Evolutionary conservation across 176 grass and related monocot species (phyloP).

Genomic region (Phoenix roebelenii): DNA sequence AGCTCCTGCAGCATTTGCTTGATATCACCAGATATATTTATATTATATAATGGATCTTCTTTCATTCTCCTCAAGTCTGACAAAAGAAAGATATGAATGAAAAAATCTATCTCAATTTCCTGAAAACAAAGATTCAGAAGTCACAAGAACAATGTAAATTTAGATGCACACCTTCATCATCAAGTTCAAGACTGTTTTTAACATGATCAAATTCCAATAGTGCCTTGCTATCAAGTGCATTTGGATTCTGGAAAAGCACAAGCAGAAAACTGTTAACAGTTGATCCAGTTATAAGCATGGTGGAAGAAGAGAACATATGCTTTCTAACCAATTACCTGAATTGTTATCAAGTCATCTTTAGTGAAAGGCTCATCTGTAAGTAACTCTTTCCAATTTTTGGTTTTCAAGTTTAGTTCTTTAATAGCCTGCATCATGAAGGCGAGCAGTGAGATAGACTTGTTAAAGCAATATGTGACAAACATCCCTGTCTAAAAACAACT

Average conservation of each 20-base stretch:
- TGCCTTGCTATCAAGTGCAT: conserved; percentile 69
- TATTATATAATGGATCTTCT: conserved; percentile 89
- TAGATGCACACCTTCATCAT: conserved; percentile 64
- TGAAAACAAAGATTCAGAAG: no score
- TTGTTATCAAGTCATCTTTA: conserved; percentile 85
- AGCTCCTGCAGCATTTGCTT: conserved; percentile 96
- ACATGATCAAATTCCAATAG: conserved; percentile 90
- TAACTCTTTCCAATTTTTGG: conserved; percentile 94
- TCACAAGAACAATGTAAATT: background rate
- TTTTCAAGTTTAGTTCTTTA: conserved; percentile 90
- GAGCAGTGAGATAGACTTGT: conserved; percentile 8
- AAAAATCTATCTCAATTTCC: no score
- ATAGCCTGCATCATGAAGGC: conserved; percentile 44
- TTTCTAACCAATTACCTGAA: conserved; percentile 57
- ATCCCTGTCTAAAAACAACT: background rate
- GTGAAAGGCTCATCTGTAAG: conserved; percentile 87
- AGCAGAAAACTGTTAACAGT: conserved; percentile 15
- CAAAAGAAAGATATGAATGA: background rate
- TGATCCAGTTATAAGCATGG: background rate
- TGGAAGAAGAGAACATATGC: background rate
- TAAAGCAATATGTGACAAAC: no score
- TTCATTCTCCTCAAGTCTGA: conserved; percentile 76
- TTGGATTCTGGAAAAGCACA: conserved; percentile 61
- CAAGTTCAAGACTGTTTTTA: conserved; percentile 86
- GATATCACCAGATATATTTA: conserved; percentile 92